phyloP scores from a whole-genome alignment of 2,329 filamentous ascomycete genomes.

The Alternaria gaisen region DNA sequence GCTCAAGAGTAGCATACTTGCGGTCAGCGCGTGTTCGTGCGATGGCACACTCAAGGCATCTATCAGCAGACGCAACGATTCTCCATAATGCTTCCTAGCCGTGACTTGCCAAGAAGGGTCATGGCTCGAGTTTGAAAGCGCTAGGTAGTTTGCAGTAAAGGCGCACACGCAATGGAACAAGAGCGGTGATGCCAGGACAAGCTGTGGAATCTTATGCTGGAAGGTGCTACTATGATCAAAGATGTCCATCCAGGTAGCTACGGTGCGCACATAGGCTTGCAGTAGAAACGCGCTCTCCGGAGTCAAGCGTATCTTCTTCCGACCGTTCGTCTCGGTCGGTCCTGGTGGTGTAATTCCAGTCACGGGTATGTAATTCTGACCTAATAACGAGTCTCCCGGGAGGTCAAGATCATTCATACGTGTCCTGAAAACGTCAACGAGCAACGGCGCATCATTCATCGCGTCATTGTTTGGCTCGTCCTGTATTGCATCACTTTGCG shows the following conservation, averaged over 20 bases:
- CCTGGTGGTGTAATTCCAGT: conserved; percentile 23
- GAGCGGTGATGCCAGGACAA: conserved; percentile 41
- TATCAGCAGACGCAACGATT: conserved; percentile 43
- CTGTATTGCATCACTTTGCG: conserved; percentile 5
- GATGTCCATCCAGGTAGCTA: conserved; percentile 49
- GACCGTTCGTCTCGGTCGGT: conserved; percentile 4
- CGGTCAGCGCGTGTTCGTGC: conserved; percentile 42
- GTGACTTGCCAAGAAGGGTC: conserved; percentile 43
- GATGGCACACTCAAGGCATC: conserved; percentile 35
- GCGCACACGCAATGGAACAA: conserved; percentile 48
- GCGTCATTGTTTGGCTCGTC: conserved; percentile 3
- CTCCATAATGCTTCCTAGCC: conserved; percentile 42
- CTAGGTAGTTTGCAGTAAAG: conserved; percentile 47
- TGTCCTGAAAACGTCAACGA: conserved; percentile 37
- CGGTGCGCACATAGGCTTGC: conserved; percentile 43
- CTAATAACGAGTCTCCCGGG: conserved; percentile 20
- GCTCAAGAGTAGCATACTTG: conserved; percentile 46
- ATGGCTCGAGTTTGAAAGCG: conserved; percentile 33
- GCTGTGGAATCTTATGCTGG: conserved; percentile 39
- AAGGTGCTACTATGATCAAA: conserved; percentile 45
- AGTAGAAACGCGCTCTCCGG: conserved; percentile 45
- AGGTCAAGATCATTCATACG: conserved; percentile 36
- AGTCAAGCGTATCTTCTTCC: conserved; percentile 27
- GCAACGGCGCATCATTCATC: conserved; percentile 5
- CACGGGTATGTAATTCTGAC: conserved; percentile 17